Evolutionary conservation across 805 yeast species (phyloP), one percentile per base, ranked within the genome.

Genomic region (Nakazawaea ambrosiae): DNA sequence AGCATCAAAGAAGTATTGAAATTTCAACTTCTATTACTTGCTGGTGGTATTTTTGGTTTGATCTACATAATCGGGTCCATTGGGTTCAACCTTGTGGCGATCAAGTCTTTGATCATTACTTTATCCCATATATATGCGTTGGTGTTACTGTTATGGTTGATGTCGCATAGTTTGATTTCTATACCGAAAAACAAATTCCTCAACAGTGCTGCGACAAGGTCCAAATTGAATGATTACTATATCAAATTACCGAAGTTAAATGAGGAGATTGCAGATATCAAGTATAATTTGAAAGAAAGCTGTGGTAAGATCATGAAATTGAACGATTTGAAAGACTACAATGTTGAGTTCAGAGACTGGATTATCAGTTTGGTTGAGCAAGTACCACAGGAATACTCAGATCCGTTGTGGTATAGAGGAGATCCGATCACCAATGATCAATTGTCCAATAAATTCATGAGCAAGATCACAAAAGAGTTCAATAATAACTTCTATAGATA

Each of bases 121-220:
- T 49, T 82, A 9, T 75, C 92, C 1, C 92, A 86, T 53, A 77
- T 81, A 16, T 86, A 85, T 54, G 73, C 94, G 0, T 65, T 86
- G 50, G 65, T 80, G 2, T 50, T 86, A 24, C 88, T 90, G 2
- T 67, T 83, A 17, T 84, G 92, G 90, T 60, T 86, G 41, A 77
- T 86, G 83, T 84, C 90, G 2, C 89, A 85, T 54, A 95, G 95
- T 0, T 57, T 83, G 34, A 71, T 83, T 14, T 68, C 70, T 31
- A 64, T 84, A 2, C 94, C 95, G 0, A 66, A 83, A 40, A 54
- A 33, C 12, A 36, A 34, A 20, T 58, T 49, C 19, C 9, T 20
- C 4, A 29, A 38, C 19, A 33, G 38, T 23, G 25, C 25, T 5
- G 32, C 23, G 20, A 42, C 29, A 17, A 29, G 34, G 12, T 20